These are phyloP conservation scores for Knufia fluminis DNA, from an alignment of 2,329 filamentous ascomycete species.

Conservation along the genomic window DNA sequence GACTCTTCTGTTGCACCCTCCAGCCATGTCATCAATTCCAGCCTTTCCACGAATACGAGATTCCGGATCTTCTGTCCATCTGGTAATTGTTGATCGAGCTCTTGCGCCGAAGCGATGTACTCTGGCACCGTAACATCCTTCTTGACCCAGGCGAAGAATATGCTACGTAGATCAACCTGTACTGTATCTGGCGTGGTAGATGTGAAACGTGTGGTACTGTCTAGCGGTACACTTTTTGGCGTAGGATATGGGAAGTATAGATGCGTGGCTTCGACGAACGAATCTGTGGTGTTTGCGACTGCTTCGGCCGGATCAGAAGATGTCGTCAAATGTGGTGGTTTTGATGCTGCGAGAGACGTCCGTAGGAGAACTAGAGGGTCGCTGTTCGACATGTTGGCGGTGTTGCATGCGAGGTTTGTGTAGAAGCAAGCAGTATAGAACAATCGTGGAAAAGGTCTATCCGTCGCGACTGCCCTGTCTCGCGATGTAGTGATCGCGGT, in stretches of 20 bases:
- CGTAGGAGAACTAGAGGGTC: slow-evolving; percentile 80
- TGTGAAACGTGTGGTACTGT: slow-evolving; percentile 72
- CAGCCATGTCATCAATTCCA: slow-evolving; percentile 89
- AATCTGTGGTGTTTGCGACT: slow-evolving; percentile 49
- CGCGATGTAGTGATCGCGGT: too few relatives aligned
- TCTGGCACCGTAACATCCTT: slow-evolving; percentile 82
- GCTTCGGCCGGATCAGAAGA: slow-evolving; percentile 54
- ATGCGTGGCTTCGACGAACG: slow-evolving; percentile 67
- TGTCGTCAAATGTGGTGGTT: slow-evolving; percentile 63
- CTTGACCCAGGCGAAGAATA: slow-evolving; percentile 94
- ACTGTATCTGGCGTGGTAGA: slow-evolving; percentile 50
- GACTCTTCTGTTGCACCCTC: slow-evolving; percentile 82
- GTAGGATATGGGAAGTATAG: slow-evolving; percentile 57
- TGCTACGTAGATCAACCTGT: slow-evolving; percentile 78
- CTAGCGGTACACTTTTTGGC: slow-evolving; percentile 58
- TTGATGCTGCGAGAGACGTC: slow-evolving; percentile 64
- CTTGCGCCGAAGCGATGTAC: slow-evolving; percentile 75
- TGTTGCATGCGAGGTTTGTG: too few relatives aligned
- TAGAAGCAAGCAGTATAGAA: too few relatives aligned
- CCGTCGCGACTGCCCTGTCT: too few relatives aligned
- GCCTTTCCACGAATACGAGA: slow-evolving; percentile 78
- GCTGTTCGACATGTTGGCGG: slow-evolving; percentile 45
- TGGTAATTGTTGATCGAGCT: slow-evolving; percentile 67
- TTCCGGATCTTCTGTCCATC: slow-evolving; percentile 64
- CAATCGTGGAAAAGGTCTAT: too few relatives aligned